phyloP scores from a whole-genome alignment of 1,284 basidiomycete species.

The Pascua sp. region DNA sequence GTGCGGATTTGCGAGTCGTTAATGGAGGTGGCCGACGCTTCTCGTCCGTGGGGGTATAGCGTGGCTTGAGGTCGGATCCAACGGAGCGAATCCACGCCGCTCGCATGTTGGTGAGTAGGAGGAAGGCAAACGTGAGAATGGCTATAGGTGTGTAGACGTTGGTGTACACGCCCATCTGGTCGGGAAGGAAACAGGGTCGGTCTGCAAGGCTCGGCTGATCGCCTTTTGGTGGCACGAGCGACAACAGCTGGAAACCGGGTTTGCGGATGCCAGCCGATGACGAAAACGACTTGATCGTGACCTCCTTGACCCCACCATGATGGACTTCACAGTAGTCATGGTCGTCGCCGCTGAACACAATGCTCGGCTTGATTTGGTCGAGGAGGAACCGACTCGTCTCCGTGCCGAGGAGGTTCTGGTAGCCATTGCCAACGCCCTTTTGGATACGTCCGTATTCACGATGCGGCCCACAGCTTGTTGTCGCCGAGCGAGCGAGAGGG shows the following conservation, averaged over 20 bases:
- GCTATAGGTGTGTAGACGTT: conserved; percentile 59
- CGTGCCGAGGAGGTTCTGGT: conserved; percentile 72
- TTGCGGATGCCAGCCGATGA: conserved; percentile 69
- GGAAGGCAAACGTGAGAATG: conserved; percentile 49
- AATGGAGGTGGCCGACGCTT: conserved; percentile 30
- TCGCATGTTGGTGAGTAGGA: conserved; percentile 45
- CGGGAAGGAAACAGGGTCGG: conserved; percentile 64
- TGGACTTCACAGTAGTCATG: conserved; percentile 79
- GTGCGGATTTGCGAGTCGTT: conserved; percentile 37
- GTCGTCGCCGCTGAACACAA: conserved; percentile 74
- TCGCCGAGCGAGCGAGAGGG: conserved; percentile 68
- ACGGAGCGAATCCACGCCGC: conserved; percentile 25
- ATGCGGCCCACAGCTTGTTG: conserved; percentile 66
- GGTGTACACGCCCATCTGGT: conserved; percentile 62
- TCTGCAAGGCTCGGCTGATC: conserved; percentile 53
- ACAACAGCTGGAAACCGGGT: conserved; percentile 82
- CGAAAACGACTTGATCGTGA: conserved; percentile 81
- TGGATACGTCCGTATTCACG: conserved; percentile 69
- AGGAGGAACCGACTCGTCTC: conserved; percentile 69
- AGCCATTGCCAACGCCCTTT: conserved; percentile 72
- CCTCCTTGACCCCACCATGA: conserved; percentile 60
- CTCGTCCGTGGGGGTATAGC: neutral
- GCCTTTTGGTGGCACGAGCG: conserved; percentile 57
- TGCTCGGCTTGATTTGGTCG: conserved; percentile 60
- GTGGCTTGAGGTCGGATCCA: neutral